Evolutionary conservation across 1,284 basidiomycete species (phyloP), one percentile per base, ranked within the genome.

Genomic region (Tilletiopsis washingtonensis): DNA sequence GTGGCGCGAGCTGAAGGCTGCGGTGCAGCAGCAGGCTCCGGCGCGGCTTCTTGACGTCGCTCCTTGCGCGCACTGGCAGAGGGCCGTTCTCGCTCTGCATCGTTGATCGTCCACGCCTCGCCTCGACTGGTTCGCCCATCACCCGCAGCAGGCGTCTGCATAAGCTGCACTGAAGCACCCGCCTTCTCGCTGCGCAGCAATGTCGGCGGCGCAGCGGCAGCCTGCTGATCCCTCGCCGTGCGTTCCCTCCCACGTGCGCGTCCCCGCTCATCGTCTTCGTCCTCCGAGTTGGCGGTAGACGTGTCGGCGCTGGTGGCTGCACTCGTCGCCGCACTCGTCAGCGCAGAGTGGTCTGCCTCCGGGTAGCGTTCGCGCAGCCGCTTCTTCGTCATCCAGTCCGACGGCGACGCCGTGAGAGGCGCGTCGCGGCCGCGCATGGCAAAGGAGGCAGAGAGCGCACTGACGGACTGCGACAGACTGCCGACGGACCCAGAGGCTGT

Each of bases 391-490:
- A 15, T 26, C 64, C 62, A 65, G 45, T 64, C 64, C 15, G 37
- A 39, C 5, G 15, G 7, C 20, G 37, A 11, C 15, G 9, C 15
- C 11, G 23, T 12, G 11, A 54, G 12, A 4, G 62, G 62, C 5
- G 59, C 43, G 3, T 65, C 64, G 19, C 62, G 54, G 5, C 64
- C 64, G 19, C 64, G 54, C 64, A 67, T 65, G 19, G 64, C 64
- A 34, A 67, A 67, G 2, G 62, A 65, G 2, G 64, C 64, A 40
- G 58, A 61, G 9, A 67, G 54, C 5, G 57, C 57, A 19, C 56
- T 53, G 0, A 65, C 51, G 15, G 61, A 62, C 2, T 56, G 47
- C 9, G 62, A 55, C 2, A 52, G n/a, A n/a, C 29, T 34, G 29
- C n/a, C n/a, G n/a, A n/a, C n/a, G n/a, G n/a, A n/a, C n/a, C n/a